Percentiles rank a stretch among this genome's conserved stretches.
phyloP scores from a whole-genome alignment of 2,329 filamentous ascomycete species.

The Coleophoma eucalyptorum region DNA sequence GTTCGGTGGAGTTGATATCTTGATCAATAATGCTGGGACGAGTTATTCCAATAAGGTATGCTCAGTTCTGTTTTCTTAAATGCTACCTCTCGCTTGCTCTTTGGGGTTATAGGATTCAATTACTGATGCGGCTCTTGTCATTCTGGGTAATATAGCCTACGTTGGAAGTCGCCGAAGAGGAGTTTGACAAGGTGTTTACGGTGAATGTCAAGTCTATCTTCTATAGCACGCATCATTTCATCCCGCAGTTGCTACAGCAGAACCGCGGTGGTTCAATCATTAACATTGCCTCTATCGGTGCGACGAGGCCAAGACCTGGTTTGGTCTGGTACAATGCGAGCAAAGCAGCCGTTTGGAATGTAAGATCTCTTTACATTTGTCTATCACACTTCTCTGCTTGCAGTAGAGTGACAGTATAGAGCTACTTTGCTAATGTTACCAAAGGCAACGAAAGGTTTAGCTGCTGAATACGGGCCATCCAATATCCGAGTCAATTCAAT shows the following conservation, averaged over 20 bases:
- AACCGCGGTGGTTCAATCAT: conserved; percentile 58
- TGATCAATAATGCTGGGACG: conserved; percentile 59
- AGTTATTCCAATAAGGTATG: conserved; percentile 53
- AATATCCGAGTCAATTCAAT: conserved; percentile 72
- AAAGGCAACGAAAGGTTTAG: conserved; percentile 62
- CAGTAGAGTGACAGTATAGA: background rate
- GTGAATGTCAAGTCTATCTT: conserved; percentile 69
- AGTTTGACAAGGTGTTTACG: conserved; percentile 63
- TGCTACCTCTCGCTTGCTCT: too few relatives aligned
- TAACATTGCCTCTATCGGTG: conserved; percentile 63
- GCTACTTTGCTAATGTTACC: conserved; percentile 5
- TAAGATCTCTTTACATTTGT: conserved; percentile 26
- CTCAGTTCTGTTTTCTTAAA: background rate
- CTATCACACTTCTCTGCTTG: background rate
- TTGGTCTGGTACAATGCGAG: conserved; percentile 69
- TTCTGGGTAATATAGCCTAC: conserved; percentile 39
- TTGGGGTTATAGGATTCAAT: background rate
- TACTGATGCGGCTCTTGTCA: background rate
- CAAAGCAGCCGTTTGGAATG: conserved; percentile 62
- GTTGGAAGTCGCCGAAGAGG: conserved; percentile 57
- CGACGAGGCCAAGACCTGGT: conserved; percentile 55
- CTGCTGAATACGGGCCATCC: conserved; percentile 68
- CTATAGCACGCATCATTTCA: conserved; percentile 52
- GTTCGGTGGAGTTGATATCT: conserved; percentile 50
- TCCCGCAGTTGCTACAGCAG: conserved; percentile 56